Base-by-base conservation (phyloP, 352 stramenopile species). In the Elongisporangium anandrum region DNA sequence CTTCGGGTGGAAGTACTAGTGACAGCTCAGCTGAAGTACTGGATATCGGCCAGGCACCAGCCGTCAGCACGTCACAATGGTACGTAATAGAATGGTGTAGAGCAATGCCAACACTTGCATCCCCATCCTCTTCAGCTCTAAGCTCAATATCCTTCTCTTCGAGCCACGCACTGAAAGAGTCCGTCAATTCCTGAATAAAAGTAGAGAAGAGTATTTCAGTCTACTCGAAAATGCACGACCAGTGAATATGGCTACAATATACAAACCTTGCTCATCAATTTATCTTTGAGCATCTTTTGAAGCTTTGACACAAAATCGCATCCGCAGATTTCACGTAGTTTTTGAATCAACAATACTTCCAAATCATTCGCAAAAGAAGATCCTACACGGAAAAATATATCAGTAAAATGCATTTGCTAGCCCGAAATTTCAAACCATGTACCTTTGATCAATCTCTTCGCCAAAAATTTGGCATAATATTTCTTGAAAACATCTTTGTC, bases 401-500 rank as follows among this genome's bases (percentile, higher is more conserved):
- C 13, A 68, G 17, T 22, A 19, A 19, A 19, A 22, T 60, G 19
- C 41, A 53, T 12, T 4, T 17, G 24, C 23, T n/a, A 50, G 2
- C 23, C 0, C 4, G n/a, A n/a, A 20, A 8, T 26, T 34, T 16
- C 24, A 15, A 20, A 26, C 4, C 23, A 16, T 21, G 1, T 63
- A 92, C 83, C 86, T 88, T 92, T 91, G 63, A 95, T 92, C 19
- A 95, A 68, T 3, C 86, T 73, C 52, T 94, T 93, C 7, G 86
- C 80, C 45, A 95, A 57, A 63, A 89, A 90, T 56, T 93, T 95
- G 2, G 86, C 82, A 56, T 95, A 95, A 57, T 89, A 94, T 51
- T 92, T 92, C 61, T 95, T 93, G 82, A 95, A 95, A 13, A 95
- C 68, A 59, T 95, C 86, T 61, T 95, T 95, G 73, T 95, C 86